Base-by-base conservation (phyloP, 2,329 filamentous ascomycete genomes). In the Aspergillus felis region DNA sequence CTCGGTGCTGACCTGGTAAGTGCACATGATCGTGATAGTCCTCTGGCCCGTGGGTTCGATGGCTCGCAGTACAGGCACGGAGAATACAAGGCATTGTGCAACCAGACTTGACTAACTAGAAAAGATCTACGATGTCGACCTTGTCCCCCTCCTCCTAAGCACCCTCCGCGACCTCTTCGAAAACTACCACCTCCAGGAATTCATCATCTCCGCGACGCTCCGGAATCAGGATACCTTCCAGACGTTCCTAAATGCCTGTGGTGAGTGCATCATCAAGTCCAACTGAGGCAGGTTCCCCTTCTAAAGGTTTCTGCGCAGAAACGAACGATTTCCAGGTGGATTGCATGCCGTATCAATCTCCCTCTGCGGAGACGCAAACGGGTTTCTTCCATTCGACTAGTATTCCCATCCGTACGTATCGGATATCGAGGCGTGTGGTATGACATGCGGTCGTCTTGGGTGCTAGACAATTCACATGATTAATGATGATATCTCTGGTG, bases 171-270 rank as follows among this genome's bases (percentile, higher is more conserved):
- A 82, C 60, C 78, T 87, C 41, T 84, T 87, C 64, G 77, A 82
- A 42, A 75, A 82, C 60, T 80, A 82, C 59, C 70, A 77, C 17
- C 66, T 77, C 29, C 69, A 84, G 50, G 67, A 80, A 48, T 82
- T 86, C 49, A 72, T 88, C 56, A 82, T 88, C 60, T 80, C 84
- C 3, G 82, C 83, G 14, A 84, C 85, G 0, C 78, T 88, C 54
- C 81, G 86, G 55, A 88, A 87, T 58, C 76, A 81, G 55, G 75
- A 85, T 53, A 88, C 85, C 0, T 87, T 87, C 69, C 77, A 82
- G 63, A 74, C 78, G 27, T 87, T 88, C 66, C 68, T 80, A 62
- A 73, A 79, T 56, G 81, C 80, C 56, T 87, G 85, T 71, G 73
- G 85, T 87, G 73, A 68, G 84, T 68, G 41, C 44, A 7, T 14